A percentile compares a stretch with the other conserved stretches of the same genome.
Evolutionary conservation across 345 rosid species (phyloP).

Genomic region (Salix exigua): DNA sequence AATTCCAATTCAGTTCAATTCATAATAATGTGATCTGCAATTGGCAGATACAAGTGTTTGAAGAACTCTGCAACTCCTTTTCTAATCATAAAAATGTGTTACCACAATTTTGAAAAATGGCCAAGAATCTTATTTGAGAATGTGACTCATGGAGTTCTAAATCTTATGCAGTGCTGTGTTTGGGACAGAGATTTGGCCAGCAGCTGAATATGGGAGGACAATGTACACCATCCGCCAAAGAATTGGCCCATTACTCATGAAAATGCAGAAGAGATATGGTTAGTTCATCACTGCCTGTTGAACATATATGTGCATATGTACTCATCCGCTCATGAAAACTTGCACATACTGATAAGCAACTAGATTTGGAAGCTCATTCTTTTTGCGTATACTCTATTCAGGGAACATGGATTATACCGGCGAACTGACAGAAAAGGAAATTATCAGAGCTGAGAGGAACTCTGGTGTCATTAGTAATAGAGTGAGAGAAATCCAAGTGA

Average conservation of each 20-base stretch:
- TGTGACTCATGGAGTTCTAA: constrained; percentile 17
- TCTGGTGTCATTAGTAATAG: constrained; percentile 74
- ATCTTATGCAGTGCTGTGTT: constrained; percentile 89
- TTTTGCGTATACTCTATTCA: constrained; percentile 16
- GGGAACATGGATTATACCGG: constrained; percentile 67
- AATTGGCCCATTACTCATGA: constrained; percentile 87
- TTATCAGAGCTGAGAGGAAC: constrained; percentile 93
- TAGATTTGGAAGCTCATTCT: neutral
- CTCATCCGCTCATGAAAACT: neutral
- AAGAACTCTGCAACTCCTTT: neutral
- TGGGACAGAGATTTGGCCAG: constrained; percentile 98
- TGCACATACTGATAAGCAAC: neutral
- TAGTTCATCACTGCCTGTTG: neutral
- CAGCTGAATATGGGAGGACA: constrained; percentile 96
- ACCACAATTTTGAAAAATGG: neutral
- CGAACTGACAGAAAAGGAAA: constrained; percentile 82
- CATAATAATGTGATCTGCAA: neutral
- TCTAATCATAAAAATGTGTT: neutral
- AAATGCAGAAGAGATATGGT: constrained; percentile 83
- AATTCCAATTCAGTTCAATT: neutral
- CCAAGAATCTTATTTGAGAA: neutral
- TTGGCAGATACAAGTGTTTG: neutral
- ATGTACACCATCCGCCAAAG: constrained; percentile 95
- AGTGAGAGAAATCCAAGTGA: constrained; percentile 90
- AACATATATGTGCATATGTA: too few species aligned